These are phyloP conservation scores for Sordariomycetes sp. DNA, from an alignment of 2,329 filamentous ascomycete genomes.

Conservation along the genomic window DNA sequence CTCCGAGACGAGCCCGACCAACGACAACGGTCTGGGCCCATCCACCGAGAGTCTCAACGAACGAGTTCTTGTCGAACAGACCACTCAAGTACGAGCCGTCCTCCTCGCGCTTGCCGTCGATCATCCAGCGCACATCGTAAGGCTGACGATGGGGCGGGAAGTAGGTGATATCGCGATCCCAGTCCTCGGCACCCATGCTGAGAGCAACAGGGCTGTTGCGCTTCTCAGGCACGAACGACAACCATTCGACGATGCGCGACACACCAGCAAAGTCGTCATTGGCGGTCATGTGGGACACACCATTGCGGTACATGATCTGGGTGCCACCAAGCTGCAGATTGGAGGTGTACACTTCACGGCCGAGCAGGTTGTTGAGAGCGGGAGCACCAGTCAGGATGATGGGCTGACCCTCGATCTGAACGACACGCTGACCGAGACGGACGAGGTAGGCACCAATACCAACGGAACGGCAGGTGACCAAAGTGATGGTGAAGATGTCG, in stretches of 20 bases:
- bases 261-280: constrained; percentile 97
- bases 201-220: constrained; percentile 91
- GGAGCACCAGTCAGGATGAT: constrained; percentile 97
- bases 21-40: constrained; percentile 97
- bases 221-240: constrained; percentile 95
- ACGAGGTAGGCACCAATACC: constrained; percentile 99
- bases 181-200: constrained; percentile 71
- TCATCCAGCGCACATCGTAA: constrained; percentile 92
- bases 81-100: constrained; percentile 65
- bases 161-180: constrained; percentile 89
- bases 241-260: constrained; percentile 95
- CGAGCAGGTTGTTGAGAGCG: constrained; percentile 95
- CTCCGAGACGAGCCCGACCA: constrained; percentile 89
- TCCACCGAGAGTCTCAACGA: constrained; percentile 90
- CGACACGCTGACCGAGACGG: constrained; percentile 93
- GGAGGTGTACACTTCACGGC: constrained; percentile 96
- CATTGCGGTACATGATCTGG: constrained; percentile 99
- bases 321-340: constrained; percentile 98
- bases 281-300: constrained; percentile 98
- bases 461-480: constrained; percentile 96
- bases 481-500: constrained; percentile 96
- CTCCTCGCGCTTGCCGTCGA: constrained; percentile 74
- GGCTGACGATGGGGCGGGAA: constrained; percentile 73
- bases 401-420: constrained; percentile 97
- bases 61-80: constrained; percentile 94